Evolutionary conservation across 345 rosid genomes (phyloP).

Genomic region (Camelina neglecta): DNA sequence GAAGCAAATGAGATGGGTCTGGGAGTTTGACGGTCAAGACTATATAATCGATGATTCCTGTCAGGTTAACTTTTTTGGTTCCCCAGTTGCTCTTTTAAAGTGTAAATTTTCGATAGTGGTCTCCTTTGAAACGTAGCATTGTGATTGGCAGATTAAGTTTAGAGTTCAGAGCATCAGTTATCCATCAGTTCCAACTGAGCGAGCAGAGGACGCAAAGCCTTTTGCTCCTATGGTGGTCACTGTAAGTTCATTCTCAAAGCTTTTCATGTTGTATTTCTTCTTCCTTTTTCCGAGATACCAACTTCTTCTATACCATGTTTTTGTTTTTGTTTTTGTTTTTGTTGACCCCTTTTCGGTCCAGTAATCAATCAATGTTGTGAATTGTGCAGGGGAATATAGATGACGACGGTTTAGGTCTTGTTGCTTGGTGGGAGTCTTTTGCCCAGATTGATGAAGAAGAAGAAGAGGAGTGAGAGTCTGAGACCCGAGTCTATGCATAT

Average conservation of each 20-base stretch:
- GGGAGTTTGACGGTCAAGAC: constrained; percentile 54
- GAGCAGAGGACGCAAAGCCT: constrained; percentile 63
- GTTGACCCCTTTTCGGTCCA: background rate
- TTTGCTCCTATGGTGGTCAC: constrained; percentile 88
- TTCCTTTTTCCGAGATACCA: background rate
- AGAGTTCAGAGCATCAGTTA: constrained; percentile 60
- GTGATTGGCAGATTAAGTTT: constrained; percentile 67
- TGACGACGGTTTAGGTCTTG: constrained; percentile 76
- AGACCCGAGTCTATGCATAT: background rate
- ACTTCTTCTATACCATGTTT: background rate
- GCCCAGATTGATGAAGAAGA: constrained; percentile 30
- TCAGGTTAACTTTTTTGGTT: constrained; percentile 51
- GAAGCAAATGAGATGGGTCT: constrained; percentile 72
- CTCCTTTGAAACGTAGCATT: constrained; percentile 24
- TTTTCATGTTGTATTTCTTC: background rate
- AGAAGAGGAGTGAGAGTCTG: constrained; percentile 17
- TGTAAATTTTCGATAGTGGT: background rate
- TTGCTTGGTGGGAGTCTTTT: constrained; percentile 79
- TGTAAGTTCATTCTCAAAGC: constrained; percentile 55
- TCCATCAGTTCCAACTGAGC: constrained; percentile 74
- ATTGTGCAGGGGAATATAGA: constrained; percentile 70
- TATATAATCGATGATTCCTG: constrained; percentile 63
- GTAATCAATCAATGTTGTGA: constrained; percentile 22
- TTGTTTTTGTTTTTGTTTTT: background rate
- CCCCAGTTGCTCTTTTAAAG: background rate